Percentiles rank a stretch among this genome's conserved stretches.
phyloP scores from a whole-genome alignment of 345 rosid genomes.

The Gossypium australe region DNA sequence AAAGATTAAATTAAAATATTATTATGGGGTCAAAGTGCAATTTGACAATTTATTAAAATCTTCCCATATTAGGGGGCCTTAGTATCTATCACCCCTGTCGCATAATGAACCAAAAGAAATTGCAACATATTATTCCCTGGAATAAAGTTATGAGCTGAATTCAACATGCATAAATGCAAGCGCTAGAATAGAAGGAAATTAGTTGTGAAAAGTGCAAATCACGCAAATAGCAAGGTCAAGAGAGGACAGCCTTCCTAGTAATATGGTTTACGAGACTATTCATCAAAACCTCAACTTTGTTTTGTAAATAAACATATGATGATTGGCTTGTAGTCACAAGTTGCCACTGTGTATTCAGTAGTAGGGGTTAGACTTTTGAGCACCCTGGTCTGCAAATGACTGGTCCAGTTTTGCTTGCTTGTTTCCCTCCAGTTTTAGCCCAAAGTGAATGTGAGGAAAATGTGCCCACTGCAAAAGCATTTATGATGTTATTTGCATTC shows the following conservation, averaged over 20 bases:
- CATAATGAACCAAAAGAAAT: neutral
- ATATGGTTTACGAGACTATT: conserved; percentile 16
- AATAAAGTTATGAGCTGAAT: neutral
- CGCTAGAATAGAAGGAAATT: conserved; percentile 10
- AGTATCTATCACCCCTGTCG: too few relatives aligned
- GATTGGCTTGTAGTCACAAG: conserved; percentile 16
- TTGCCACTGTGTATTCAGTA: conserved; percentile 32
- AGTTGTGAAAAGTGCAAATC: neutral
- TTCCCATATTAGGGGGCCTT: too few relatives aligned
- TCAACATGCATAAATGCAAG: conserved; percentile 11
- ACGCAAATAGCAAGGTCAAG: conserved; percentile 13
- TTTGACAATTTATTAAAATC: too few relatives aligned
- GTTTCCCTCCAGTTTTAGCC: conserved; percentile 76
- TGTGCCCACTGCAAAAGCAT: conserved; percentile 74
- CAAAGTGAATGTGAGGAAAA: conserved; percentile 93
- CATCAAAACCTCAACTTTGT: conserved; percentile 5
- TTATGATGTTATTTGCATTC: neutral
- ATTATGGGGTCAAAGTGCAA: too few relatives aligned
- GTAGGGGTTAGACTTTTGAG: conserved; percentile 61
- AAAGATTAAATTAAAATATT: too few relatives aligned
- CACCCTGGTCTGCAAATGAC: conserved; percentile 37
- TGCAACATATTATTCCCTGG: conserved; percentile 11
- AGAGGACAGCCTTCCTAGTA: conserved; percentile 6
- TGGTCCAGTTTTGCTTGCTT: conserved; percentile 63
- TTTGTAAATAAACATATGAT: conserved; percentile 12